phyloP scores from a whole-genome alignment of 2,329 filamentous ascomycete species.

The Exserohilum rostratum region DNA sequence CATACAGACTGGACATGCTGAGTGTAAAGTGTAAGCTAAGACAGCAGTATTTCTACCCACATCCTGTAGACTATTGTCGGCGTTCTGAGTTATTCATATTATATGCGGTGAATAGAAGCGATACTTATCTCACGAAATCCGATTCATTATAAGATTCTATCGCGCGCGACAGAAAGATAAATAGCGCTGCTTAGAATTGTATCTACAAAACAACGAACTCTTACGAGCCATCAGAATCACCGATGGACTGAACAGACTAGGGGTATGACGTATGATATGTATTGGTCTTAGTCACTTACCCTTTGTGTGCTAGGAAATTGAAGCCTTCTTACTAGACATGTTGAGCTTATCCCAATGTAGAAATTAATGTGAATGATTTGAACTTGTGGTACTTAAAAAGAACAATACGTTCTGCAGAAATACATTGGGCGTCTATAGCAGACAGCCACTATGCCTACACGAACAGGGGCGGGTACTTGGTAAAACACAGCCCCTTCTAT shows the following conservation, averaged over 20 bases:
- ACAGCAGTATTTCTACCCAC: background rate
- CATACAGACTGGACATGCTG: background rate
- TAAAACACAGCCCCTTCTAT: background rate
- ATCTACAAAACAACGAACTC: too few relatives aligned
- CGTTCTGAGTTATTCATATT: background rate
- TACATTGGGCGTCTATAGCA: too few relatives aligned
- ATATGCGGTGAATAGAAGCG: background rate
- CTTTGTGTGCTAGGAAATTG: background rate
- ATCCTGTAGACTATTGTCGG: background rate
- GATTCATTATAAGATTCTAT: background rate
- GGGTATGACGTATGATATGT: too few relatives aligned
- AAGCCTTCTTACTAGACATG: background rate
- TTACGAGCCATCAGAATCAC: too few relatives aligned
- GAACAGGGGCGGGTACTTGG: background rate
- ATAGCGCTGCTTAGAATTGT: too few relatives aligned
- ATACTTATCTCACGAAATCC: background rate
- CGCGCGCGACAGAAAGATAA: too few relatives aligned
- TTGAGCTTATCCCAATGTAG: background rate
- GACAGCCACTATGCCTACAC: background rate
- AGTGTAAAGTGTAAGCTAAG: background rate
- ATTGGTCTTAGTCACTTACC: background rate
- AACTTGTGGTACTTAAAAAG: background rate
- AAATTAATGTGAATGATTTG: background rate
- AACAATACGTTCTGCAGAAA: too few relatives aligned
- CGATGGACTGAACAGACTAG: too few relatives aligned